Evolutionary conservation across 192 early-diverging fungal genomes (phyloP), one percentile per base, ranked within the genome.

Genomic region (Gryganskiella cystojenkinii): DNA sequence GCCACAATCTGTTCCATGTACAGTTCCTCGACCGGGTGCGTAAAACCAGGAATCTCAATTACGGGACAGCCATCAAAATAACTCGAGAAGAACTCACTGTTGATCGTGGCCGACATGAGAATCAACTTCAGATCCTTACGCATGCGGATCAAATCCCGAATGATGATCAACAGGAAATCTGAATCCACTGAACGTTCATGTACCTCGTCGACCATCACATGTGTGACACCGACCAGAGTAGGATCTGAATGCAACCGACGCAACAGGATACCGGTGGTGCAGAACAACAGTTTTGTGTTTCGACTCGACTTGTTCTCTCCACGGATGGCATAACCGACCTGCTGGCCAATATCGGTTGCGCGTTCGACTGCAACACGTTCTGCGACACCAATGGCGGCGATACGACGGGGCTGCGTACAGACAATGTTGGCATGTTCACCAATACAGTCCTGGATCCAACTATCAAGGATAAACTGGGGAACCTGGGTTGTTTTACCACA

Each of bases 71-170:
- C 61, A 25, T 88, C 89, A 78, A 98, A 98, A 67, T 96, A 98
- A 5, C 69, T 61, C 0, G 89, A 85, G 74, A 96, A 96, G 31
- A 90, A 74, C 19, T 90, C 83, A 59, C 91, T 89, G 73, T 96
- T 93, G 61, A 93, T 89, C 0, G 94, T 96, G 44, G 96, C 96
- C 53, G 93, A 95, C 96, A 98, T 98, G 63, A 98, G 84, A 30
- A 98, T 90, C 11, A 98, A 80, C 34, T 86, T 83, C 11, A 98
- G 66, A 56, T 93, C 87, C 24, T 84, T 82, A 15, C 90, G 82
- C 19, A 54, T 59, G 4, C 73, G 63, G 11, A 95, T 30, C 27
- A 92, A 80, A 51, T 88, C 82, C 10, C 89, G 84, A 22, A 96
- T 80, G 35, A 98, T 83, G 46, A 90, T 91, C 44, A 98, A 83